Conservation (phyloP, 2,329 filamentous ascomycete genomes). For the Paraphaeosphaeria sporulosa region DNA sequence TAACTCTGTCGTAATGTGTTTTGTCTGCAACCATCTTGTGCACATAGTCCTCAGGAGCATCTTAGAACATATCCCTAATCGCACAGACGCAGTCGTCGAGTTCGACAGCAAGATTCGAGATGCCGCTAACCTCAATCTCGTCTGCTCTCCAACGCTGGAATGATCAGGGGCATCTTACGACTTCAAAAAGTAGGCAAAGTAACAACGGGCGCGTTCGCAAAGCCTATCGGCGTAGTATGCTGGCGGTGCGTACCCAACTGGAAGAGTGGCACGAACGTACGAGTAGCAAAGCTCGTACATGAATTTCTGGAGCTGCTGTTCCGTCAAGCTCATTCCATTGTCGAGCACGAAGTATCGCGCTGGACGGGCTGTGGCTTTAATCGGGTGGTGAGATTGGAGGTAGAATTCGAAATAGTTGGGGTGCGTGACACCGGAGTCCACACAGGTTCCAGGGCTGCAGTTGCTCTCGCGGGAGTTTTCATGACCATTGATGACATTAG, state of each 20-base stretch:
- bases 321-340: conserved; percentile 33
- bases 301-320: background rate
- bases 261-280: conserved; percentile 40
- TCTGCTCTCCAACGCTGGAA: background rate
- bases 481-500: no score
- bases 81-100: no score
- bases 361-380: conserved; percentile 41
- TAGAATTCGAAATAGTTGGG: conserved; percentile 45
- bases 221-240: conserved; percentile 52
- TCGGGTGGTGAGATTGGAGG: conserved; percentile 41
- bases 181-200: background rate
- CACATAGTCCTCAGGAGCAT: no score
- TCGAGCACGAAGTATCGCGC: conserved; percentile 44
- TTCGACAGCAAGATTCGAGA: no score
- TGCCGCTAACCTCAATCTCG: no score
- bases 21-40: no score
- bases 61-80: no score
- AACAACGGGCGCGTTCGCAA: conserved; percentile 43
- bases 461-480: conserved; percentile 20
- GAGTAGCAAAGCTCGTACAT: conserved; percentile 42
- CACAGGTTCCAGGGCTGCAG: conserved; percentile 40
- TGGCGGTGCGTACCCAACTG: conserved; percentile 46
- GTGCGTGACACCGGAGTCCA: conserved; percentile 38
- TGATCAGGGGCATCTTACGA: background rate
- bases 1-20: no score